Evolutionary conservation across 805 yeast genomes (phyloP).

Genomic region (Lachancea fermentati): DNA sequence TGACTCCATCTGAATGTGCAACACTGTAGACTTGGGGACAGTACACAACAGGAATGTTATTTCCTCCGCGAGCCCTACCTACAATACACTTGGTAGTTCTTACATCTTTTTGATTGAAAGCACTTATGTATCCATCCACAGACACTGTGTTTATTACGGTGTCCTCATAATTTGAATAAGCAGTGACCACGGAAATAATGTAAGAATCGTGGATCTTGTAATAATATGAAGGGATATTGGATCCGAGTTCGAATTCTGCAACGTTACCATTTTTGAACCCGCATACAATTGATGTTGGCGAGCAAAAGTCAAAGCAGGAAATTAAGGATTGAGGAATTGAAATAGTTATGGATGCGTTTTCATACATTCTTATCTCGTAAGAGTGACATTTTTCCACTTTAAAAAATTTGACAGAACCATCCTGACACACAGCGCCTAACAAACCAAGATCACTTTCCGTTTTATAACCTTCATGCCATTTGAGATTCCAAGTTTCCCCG

Average conservation of each 20-base stretch:
- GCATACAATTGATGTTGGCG: constrained; percentile 40
- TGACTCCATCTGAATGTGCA: constrained; percentile 38
- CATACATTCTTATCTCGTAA: constrained; percentile 14
- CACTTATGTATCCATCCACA: constrained; percentile 38
- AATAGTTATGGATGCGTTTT: constrained; percentile 25
- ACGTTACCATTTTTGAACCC: constrained; percentile 57
- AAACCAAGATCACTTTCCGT: constrained; percentile 33
- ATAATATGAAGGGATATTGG: constrained; percentile 33
- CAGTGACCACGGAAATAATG: constrained; percentile 33
- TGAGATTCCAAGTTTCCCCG: constrained; percentile 39
- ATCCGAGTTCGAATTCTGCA: constrained; percentile 46
- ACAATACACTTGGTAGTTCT: constrained; percentile 27
- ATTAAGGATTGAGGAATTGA: constrained; percentile 31
- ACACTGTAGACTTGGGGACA: constrained; percentile 34
- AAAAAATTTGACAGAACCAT: constrained; percentile 50
- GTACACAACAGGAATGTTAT: constrained; percentile 26
- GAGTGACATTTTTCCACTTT: constrained; percentile 26
- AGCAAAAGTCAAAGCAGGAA: constrained; percentile 45
- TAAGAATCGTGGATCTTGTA: constrained; percentile 36
- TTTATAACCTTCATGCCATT: constrained; percentile 31
- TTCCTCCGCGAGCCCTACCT: constrained; percentile 31
- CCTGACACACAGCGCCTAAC: constrained; percentile 49
- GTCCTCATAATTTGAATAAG: constrained; percentile 33
- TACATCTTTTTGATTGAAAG: constrained; percentile 35
- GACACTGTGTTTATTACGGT: constrained; percentile 32